phyloP scores from a whole-genome alignment of 192 early-diverging fungal species.

The Backusella morwellensis region DNA sequence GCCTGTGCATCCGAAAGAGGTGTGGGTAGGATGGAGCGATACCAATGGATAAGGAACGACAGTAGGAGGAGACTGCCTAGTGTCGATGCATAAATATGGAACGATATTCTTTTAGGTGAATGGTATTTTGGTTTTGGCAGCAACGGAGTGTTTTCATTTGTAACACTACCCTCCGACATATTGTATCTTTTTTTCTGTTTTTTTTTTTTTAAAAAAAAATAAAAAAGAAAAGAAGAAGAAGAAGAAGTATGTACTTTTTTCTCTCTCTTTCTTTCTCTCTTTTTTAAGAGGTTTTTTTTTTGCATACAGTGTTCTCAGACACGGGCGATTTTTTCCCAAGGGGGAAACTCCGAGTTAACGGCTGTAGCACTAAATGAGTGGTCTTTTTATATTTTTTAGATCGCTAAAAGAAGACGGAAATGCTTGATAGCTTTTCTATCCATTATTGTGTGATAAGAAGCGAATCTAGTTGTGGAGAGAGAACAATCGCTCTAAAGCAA shows the following conservation, averaged over 20 bases:
- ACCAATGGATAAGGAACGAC: background rate
- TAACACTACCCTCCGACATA: background rate
- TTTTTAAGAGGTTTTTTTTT: background rate
- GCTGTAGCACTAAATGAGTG: background rate
- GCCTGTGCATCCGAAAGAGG: constrained; percentile 22
- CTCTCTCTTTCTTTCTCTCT: background rate
- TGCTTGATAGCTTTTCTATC: too few relatives aligned
- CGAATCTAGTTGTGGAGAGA: too few relatives aligned
- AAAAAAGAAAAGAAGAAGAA: background rate
- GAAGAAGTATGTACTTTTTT: background rate
- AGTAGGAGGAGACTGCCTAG: background rate
- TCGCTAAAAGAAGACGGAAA: too few relatives aligned
- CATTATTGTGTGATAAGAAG: too few relatives aligned
- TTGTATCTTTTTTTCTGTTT: background rate
- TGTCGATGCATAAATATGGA: background rate
- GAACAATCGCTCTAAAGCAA: too few relatives aligned
- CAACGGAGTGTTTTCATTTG: background rate
- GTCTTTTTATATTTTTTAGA: too few relatives aligned
- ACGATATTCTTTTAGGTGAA: background rate
- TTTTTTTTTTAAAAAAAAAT: background rate
- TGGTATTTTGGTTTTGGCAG: background rate
- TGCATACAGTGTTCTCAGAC: background rate
- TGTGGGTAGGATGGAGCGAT: background rate
- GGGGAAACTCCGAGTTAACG: background rate
- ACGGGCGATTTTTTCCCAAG: background rate